Evolutionary conservation across 2,329 filamentous ascomycete genomes (phyloP).

Genomic region (Annulohypoxylon truncatum): DNA sequence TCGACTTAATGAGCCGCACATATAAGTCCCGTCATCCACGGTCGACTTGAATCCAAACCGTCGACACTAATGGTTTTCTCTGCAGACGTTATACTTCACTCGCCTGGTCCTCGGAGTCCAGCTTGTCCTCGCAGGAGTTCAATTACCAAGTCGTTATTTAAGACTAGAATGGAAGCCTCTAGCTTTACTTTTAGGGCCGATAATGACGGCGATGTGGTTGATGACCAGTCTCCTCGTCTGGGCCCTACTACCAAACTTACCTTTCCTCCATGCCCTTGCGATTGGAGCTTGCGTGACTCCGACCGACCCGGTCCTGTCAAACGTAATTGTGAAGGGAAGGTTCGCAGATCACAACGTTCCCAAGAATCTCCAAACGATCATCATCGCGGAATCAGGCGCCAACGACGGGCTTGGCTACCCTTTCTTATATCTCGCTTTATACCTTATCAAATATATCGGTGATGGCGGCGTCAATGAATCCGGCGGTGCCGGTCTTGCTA

Average conservation of each 20-base stretch:
- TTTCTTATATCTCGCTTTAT: slow-evolving; percentile 86
- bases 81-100: slow-evolving; percentile 81
- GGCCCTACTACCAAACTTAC: slow-evolving; percentile 76
- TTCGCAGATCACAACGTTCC: slow-evolving; percentile 94
- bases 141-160: slow-evolving; percentile 86
- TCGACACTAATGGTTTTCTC: slow-evolving; percentile 13
- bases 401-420: slow-evolving; percentile 93
- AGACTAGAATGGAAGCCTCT: slow-evolving; percentile 82
- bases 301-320: slow-evolving; percentile 88
- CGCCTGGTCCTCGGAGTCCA: slow-evolving; percentile 91
- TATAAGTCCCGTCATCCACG: background rate
- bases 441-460: slow-evolving; percentile 81
- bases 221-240: slow-evolving; percentile 82
- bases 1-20: background rate
- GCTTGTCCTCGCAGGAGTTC: slow-evolving; percentile 87
- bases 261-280: slow-evolving; percentile 81
- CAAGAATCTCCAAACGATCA: slow-evolving; percentile 81
- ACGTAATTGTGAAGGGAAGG: slow-evolving; percentile 91
- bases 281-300: slow-evolving; percentile 91
- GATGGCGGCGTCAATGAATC: slow-evolving; percentile 64
- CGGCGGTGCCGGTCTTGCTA: slow-evolving; percentile 73
- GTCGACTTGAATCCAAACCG: background rate
- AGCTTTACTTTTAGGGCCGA: slow-evolving; percentile 79
- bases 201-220: slow-evolving; percentile 90
- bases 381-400: slow-evolving; percentile 84